Base-by-base conservation (phyloP, 2,329 filamentous ascomycete genomes). In the Leptoxyphium fumago region DNA sequence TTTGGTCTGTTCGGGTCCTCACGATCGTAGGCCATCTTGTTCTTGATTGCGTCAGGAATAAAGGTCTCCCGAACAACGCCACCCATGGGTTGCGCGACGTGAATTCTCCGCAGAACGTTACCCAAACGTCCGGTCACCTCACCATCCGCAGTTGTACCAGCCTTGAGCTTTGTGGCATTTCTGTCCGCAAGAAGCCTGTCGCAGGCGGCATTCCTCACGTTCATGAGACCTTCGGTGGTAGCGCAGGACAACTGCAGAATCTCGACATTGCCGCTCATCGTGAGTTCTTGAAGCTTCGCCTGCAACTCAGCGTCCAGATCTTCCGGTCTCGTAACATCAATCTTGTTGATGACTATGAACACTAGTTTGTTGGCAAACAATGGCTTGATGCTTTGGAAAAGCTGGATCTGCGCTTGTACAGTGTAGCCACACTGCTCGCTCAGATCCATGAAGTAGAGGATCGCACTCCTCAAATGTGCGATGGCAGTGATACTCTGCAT, bases 401-500 rank as follows among this genome's bases (percentile, higher is more conserved):
- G 78, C 55, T 87, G 81, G 62, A 95, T 89, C 69, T 98, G 91
- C 7, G 88, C 87, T 51, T 80, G 73, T 14, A 98, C 84, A 2
- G 86, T 85, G 70, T 95, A 98, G 46, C 91, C 91, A 56, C 88
- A 95, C 71, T 94, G 86, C 71, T 95, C 89, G 17, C 84, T 94
- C 48, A 95, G 72, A 71, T 96, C 89, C 84, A 96, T 94, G 62
- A 96, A 96, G 67, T 96, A 96, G 47, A 96, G 72, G 51, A 98
- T 93, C 45, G 89, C 89, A 38, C 88, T 93, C 56, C 89, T 78
- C 61, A 98, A 73, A 71, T 98, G 93, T 42, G 91, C 91, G 68
- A 98, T 94, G 10, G 93, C 91, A 14, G 89, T 96, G 54, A 98
- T 95, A 49, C 84, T 84, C 72, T 96, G 91, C 86, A 96, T 96